phyloP scores from a whole-genome alignment of 495 filamentous ascomycete genomes.

The Neurospora sp. region DNA sequence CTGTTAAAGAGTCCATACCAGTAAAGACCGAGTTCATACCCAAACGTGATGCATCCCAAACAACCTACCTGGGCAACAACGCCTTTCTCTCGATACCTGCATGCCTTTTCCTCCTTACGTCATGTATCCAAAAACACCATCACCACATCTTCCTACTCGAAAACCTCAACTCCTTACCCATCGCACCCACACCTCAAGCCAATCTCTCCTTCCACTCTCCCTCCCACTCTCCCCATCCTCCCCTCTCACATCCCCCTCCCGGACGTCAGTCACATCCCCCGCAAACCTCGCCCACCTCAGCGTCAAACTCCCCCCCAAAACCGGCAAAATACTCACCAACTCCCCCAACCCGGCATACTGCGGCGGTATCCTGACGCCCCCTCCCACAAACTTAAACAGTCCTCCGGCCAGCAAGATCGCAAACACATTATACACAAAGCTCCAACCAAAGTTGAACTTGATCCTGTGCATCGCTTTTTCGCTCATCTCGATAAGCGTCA shows the following conservation, averaged over 20 bases:
- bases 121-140: neutral
- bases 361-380: constrained; percentile 51
- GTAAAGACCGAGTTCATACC: neutral
- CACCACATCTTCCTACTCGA: neutral
- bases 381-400: constrained; percentile 35
- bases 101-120: too few species aligned
- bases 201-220: neutral
- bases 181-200: neutral
- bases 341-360: constrained; percentile 69
- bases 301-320: constrained; percentile 45
- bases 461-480: constrained; percentile 44
- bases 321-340: constrained; percentile 66
- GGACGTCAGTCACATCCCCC: neutral
- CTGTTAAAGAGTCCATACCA: neutral
- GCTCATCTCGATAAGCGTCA: constrained; percentile 51
- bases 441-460: constrained; percentile 65
- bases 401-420: constrained; percentile 63
- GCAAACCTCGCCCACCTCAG: constrained; percentile 10
- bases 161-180: neutral
- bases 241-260: too few species aligned
- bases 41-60: neutral
- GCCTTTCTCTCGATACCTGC: neutral
- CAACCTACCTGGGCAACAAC: neutral
- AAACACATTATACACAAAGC: constrained; percentile 61
- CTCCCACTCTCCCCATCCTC: neutral